These are phyloP conservation scores for Paramecium primaurelia DNA, from an alignment of 73 alveolate genomes.

Conservation along the genomic window DNA sequence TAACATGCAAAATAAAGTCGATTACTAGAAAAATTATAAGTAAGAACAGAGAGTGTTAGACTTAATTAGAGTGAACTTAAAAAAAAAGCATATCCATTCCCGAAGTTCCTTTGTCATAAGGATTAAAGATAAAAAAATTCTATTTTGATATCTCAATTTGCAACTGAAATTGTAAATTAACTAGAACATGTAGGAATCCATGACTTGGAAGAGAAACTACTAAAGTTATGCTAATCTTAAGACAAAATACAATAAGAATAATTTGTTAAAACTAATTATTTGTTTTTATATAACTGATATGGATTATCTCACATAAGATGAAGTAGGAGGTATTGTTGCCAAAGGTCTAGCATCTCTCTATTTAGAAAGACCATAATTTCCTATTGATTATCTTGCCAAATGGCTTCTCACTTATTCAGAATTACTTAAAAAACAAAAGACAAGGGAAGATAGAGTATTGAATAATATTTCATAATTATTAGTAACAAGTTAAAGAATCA, in stretches of 20 bases:
- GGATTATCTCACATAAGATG: slow-evolving; percentile 70
- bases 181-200: background rate
- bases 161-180: background rate
- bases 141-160: background rate
- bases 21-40: background rate
- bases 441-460: slow-evolving; percentile 7
- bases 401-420: slow-evolving; percentile 87
- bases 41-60: background rate
- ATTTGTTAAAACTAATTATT: background rate
- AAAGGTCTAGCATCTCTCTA: slow-evolving; percentile 85
- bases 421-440: background rate
- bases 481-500: slow-evolving; percentile 60
- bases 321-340: slow-evolving; percentile 70
- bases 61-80: background rate
- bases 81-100: background rate
- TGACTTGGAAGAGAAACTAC: background rate
- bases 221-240: background rate
- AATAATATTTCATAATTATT: background rate
- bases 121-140: background rate
- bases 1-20: background rate
- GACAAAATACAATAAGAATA: background rate
- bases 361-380: slow-evolving; percentile 84
- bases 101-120: background rate
- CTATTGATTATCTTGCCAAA: slow-evolving; percentile 87
- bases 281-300: slow-evolving; percentile 33